phyloP scores from a whole-genome alignment of 2,329 filamentous ascomycete species.

The Fusarium chuoi region DNA sequence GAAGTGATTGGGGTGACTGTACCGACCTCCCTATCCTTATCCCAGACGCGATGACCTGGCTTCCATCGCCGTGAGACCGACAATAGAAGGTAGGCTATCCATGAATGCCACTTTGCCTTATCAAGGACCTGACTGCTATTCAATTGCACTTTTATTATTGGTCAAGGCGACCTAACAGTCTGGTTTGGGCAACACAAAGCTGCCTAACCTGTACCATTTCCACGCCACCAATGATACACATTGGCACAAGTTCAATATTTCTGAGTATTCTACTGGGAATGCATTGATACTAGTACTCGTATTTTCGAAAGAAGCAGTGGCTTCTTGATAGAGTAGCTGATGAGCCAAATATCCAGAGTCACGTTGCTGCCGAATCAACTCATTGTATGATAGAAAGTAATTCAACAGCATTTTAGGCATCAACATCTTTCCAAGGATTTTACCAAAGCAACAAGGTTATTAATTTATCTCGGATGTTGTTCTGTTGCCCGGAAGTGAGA shows the following conservation, averaged over 20 bases:
- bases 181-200: accelerated
- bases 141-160: accelerated
- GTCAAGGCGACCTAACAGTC: accelerated
- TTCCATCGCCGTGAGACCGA: accelerated
- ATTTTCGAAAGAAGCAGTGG: accelerated
- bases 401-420: neutral
- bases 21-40: neutral
- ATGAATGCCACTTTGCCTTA: accelerated
- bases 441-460: accelerated
- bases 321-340: accelerated
- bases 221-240: accelerated
- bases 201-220: neutral
- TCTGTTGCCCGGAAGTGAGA: accelerated
- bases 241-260: neutral
- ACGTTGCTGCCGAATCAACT: accelerated
- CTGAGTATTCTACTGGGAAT: accelerated
- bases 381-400: accelerated
- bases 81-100: accelerated
- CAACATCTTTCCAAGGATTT: accelerated
- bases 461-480: accelerated
- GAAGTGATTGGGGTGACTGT: too few relatives aligned
- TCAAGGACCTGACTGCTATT: accelerated
- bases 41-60: accelerated
- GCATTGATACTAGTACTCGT: accelerated
- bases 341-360: accelerated